Evolutionary conservation across 2,329 filamentous ascomycete genomes (phyloP), one percentile per base, ranked within the genome.

Genomic region (Alternaria sp.): DNA sequence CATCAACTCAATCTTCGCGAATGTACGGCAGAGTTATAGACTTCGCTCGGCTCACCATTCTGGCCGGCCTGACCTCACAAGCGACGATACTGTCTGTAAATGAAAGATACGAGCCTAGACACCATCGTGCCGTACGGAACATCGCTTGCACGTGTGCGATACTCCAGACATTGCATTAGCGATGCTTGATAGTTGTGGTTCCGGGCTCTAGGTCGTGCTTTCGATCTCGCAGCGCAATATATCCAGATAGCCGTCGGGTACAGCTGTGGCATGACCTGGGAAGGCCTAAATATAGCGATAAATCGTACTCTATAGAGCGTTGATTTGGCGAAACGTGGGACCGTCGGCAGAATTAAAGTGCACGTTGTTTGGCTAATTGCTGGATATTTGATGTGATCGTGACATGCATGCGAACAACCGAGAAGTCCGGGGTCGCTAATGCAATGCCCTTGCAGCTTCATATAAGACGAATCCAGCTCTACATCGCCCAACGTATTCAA

Each of bases 351-450:
- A 70, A 67, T 68, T 76, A 76, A 56, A 77, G 74, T 76, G 62
- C 17, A 63, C 62, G 58, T 70, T 73, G 71, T 77, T 68, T 75
- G 69, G 60, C 59, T 74, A 77, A 78, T 78, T 75, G 69, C 67
- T 68, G 71, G 65, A 62, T 71, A 77, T 71, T 77, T 76, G 62
- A 67, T 58, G 63, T 69, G 68, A 69, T 73, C 67, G 69, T 66
- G 68, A 50, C 69, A 67, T 65, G 65, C 69, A 69, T 69, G 69
- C 68, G 58, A 69, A 62, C 65, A 74, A 62, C 71, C 75, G 73
- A 74, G 59, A 62, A 60, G 49, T 61, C 50, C 36, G 57, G 56
- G 65, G 67, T 68, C 68, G 67, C 61, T 65, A 65, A 58, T 55
- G 65, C 66, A 71, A 64, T 44, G 61, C 67, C 70, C 71, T 71